Base-by-base conservation (phyloP, 306 rosid species). In the Astragalus membranaceus region DNA sequence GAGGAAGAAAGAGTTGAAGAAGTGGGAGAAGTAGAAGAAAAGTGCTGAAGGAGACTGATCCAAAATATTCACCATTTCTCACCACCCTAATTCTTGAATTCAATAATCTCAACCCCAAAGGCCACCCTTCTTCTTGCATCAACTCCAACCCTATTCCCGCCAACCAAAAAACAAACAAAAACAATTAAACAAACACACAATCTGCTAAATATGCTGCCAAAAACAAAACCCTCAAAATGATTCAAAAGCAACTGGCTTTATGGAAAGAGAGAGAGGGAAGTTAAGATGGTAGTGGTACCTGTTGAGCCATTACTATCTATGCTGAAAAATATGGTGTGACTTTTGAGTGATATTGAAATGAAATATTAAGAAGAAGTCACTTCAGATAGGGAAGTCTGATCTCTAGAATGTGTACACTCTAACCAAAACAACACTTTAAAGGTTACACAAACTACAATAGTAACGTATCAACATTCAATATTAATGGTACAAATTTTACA, bases 121-220 rank as follows among this genome's bases (percentile, higher is more conserved):
- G 97, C 97, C 97, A 92, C 49, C 97, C 96, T 67, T 85, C 90
- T 43, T 92, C 88, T 92, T 91, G 57, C 83, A 74, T n/a, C n/a
- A n/a, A n/a, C n/a, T n/a, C n/a, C n/a, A n/a, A n/a, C n/a, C n/a
- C n/a, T n/a, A n/a, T n/a, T n/a, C n/a, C n/a, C n/a, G n/a, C n/a
- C n/a, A n/a, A n/a, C n/a, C n/a, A n/a, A n/a, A n/a, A n/a, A n/a
- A n/a, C n/a, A n/a, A n/a, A n/a, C n/a, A n/a, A n/a, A n/a, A n/a
- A n/a, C n/a, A n/a, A n/a, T n/a, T n/a, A n/a, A 62, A 10, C 13
- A 5, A 20, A 30, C n/a, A 50, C 13, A 61, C 3, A 50, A 46
- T 52, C 65, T 36, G 15, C 32, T 49, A 42, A 56, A 62, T 8
- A 57, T 63, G 17, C 44, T 17, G 1, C 47, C 53, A 20, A 12